Evolutionary conservation across 208 protist genomes (phyloP).

Genomic region (Polymyxa betae): DNA sequence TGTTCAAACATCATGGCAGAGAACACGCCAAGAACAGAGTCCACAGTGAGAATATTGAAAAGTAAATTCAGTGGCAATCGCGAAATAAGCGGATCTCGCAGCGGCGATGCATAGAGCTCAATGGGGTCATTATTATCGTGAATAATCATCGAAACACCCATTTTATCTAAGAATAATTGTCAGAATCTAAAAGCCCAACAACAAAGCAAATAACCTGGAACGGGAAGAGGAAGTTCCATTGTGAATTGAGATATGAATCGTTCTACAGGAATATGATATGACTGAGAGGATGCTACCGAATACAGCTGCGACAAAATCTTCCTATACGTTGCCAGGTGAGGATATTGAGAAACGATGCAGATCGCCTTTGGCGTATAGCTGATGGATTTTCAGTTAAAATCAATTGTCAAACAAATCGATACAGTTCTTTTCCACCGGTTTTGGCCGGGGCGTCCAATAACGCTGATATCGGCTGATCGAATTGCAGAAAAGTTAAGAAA

Average conservation of each 20-base stretch:
- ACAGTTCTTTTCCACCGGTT: constrained; percentile 25
- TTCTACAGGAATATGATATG: not conserved
- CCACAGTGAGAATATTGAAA: constrained; percentile 36
- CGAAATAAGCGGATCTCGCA: constrained; percentile 23
- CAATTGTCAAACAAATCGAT: not conserved
- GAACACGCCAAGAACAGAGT: constrained; percentile 3
- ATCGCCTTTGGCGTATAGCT: constrained; percentile 50
- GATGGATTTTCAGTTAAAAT: not conserved
- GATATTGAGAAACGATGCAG: constrained; percentile 35
- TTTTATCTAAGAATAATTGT: not conserved
- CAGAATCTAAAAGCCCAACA: too few species aligned
- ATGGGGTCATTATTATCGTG: not conserved
- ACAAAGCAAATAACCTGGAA: not conserved
- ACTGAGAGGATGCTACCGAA: not conserved
- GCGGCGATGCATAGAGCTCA: not conserved
- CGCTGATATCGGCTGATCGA: constrained; percentile 37
- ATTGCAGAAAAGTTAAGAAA: constrained; percentile 51
- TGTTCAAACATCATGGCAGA: constrained; percentile 49
- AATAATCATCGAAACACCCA: constrained; percentile 38
- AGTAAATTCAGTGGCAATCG: constrained; percentile 11
- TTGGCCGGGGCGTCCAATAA: not conserved
- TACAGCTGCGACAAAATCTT: constrained; percentile 49
- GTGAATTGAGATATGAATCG: constrained; percentile 38
- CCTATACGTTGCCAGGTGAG: not conserved
- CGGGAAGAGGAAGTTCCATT: constrained; percentile 3